Percentiles rank a stretch among this genome's conserved stretches.
Evolutionary conservation across 768 basidiomycete genomes (phyloP).

Genomic region (Kwoniella newhampshirensis): DNA sequence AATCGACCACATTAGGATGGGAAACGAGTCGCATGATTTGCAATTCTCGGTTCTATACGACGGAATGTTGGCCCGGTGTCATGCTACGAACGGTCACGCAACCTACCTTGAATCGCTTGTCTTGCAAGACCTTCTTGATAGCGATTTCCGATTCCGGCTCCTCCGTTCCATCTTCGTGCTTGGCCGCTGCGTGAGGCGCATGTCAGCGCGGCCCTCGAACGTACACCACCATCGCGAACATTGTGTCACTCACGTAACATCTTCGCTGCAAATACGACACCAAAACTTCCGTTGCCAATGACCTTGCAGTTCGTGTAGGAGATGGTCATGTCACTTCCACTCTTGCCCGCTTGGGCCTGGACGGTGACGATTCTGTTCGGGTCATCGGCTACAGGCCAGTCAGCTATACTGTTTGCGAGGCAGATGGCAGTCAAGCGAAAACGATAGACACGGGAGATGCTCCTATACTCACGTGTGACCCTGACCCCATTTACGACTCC

Average conservation of each 20-base stretch:
- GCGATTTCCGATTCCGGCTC: constrained; percentile 69
- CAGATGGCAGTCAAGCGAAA: not conserved
- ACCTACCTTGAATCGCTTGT: constrained; percentile 98
- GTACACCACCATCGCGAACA: not conserved
- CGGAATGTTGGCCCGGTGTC: not conserved
- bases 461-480: constrained; percentile 47
- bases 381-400: constrained; percentile 64
- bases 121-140: constrained; percentile 99
- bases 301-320: constrained; percentile 97
- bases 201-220: not conserved
- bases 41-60: constrained; percentile 86
- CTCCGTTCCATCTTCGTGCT: constrained; percentile 37
- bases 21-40: constrained; percentile 97
- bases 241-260: constrained; percentile 58
- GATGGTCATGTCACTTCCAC: constrained; percentile 80
- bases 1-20: constrained; percentile 97
- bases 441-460: not conserved
- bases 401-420: constrained; percentile 1
- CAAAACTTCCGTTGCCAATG: constrained; percentile 97
- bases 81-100: not conserved
- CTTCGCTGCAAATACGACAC: constrained; percentile 95
- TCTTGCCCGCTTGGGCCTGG: constrained; percentile 90
- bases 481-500: constrained; percentile 51
- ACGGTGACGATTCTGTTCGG: constrained; percentile 95
- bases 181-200: constrained; percentile 23